Conservation (phyloP, 345 rosid species). For the Orychophragmus violaceus region DNA sequence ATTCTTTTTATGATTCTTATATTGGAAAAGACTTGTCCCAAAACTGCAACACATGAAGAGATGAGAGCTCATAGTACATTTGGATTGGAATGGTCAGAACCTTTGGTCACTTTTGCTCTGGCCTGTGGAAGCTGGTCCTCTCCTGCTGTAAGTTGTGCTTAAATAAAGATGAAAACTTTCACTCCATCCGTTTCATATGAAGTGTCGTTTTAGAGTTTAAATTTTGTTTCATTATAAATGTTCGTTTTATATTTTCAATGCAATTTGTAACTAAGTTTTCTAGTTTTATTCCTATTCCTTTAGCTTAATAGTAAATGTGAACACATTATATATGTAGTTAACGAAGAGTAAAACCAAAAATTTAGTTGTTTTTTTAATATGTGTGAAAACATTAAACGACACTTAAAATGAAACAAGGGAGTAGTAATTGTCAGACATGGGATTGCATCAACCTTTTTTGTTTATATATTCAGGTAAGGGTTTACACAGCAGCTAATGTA, state of each 20-base stretch:
- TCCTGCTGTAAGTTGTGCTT: slow-evolving; percentile 64
- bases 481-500: slow-evolving; percentile 65
- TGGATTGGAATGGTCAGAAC: slow-evolving; percentile 86
- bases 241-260: too few species aligned
- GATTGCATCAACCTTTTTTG: background rate
- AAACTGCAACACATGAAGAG: slow-evolving; percentile 66
- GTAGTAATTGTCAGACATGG: background rate
- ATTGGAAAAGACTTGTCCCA: slow-evolving; percentile 51
- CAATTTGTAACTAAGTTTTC: too few species aligned
- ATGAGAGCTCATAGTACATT: slow-evolving; percentile 56
- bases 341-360: too few species aligned
- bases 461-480: slow-evolving; percentile 46
- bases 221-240: too few species aligned
- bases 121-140: slow-evolving; percentile 97
- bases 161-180: background rate
- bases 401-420: too few species aligned
- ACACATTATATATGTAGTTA: too few species aligned
- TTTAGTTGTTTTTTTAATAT: too few species aligned
- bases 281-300: too few species aligned
- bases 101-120: slow-evolving; percentile 78
- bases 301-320: too few species aligned
- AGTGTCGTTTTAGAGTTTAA: too few species aligned
- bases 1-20: background rate
- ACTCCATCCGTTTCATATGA: too few species aligned
- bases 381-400: too few species aligned